Evolutionary conservation across 331 rosid genomes (phyloP), one percentile per base, ranked within the genome.

Genomic region (Quercus tomentella): DNA sequence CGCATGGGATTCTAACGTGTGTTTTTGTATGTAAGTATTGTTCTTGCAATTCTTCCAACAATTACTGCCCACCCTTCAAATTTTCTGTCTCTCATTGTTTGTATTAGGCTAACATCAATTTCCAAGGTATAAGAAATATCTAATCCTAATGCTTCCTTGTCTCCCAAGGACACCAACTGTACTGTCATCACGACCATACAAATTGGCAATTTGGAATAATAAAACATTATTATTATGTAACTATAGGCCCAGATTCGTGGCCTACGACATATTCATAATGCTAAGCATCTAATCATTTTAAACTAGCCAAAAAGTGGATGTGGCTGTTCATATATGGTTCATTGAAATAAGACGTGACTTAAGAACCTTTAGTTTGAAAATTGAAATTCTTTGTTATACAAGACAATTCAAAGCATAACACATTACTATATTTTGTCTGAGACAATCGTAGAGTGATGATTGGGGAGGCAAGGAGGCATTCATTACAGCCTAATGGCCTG

Each of bases 241-340:
- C 86, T 77, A 82, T 79, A 41, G 78, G 81, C 88, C 90, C 71
- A 78, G 88, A 84, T 84, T 82, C 88, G 76, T 11, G 73, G 84
- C 77, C 41, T 73, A 25, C 56, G 80, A 58, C 43, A 57, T 74
- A 57, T 79, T 73, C 83, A 83, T 81, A 84, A 66, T 80, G 81
- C 56, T 25, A 54, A 69, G 58, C 74, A 62, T 37, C 75, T 58
- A 41, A 1, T 41, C 70, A 74, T 74, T 67, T 76, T 74, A 66
- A 81, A 52, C 80, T 51, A 56, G 22, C 76, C 35, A 55, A 25
- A 58, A 57, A 84, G 17, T 21, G 70, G 15, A 73, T 56, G 81
- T 72, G 74, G 26, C 79, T 56, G 61, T 41, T 25, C 37, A 70
- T 41, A 9, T 2, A 41, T 58, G 70, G 62, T 82, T 70, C 70